Conservation (phyloP, 2,329 filamentous ascomycete species). For the Cladophialophora yegresii region DNA sequence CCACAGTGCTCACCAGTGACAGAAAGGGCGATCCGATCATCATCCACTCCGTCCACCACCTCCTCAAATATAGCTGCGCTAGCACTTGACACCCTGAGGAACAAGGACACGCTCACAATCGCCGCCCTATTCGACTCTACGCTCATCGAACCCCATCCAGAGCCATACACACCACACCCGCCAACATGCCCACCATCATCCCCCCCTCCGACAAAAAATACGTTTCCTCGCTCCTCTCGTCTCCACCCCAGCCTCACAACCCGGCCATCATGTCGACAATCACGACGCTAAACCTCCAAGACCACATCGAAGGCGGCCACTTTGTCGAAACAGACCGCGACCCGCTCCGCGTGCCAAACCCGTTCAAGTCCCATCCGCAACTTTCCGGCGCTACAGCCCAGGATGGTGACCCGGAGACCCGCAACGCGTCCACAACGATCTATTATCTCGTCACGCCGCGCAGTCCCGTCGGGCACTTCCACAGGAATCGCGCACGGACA, state of each 20-base stretch:
- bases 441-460: conserved; percentile 64
- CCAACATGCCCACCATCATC: background rate
- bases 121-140: background rate
- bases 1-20: background rate
- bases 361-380: conserved; percentile 47
- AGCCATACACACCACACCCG: no score
- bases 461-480: conserved; percentile 61
- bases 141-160: background rate
- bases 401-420: conserved; percentile 44
- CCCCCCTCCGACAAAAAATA: conserved; percentile 14
- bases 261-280: conserved; percentile 45
- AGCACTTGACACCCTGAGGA: background rate
- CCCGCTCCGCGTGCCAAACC: conserved; percentile 56
- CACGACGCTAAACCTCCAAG: conserved; percentile 51
- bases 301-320: conserved; percentile 67
- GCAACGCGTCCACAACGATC: conserved; percentile 63
- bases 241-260: conserved; percentile 38
- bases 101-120: background rate
- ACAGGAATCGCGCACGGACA: conserved; percentile 63
- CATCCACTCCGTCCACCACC: background rate
- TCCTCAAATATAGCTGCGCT: no score
- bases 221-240: conserved; percentile 12
- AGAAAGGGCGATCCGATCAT: background rate
- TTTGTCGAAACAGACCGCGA: conserved; percentile 64
- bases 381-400: conserved; percentile 41